Evolutionary conservation across 163 green algal genomes (phyloP), one percentile per base, ranked within the genome.

Genomic region (Chlamydomonas reinhardtii): DNA sequence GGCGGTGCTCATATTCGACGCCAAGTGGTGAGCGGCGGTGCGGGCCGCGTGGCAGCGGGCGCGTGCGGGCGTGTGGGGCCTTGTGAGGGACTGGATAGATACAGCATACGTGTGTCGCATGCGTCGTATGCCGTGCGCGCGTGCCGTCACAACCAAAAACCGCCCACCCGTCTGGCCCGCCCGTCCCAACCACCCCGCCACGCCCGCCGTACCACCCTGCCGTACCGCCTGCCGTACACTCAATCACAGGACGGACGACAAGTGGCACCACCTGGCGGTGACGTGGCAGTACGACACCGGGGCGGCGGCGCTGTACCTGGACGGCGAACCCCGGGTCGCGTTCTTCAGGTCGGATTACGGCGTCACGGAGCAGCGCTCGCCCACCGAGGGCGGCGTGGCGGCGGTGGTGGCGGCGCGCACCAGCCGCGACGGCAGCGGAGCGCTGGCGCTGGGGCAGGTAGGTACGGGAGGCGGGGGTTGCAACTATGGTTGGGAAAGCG

Each of bases 221-320:
- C 5, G 39, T 48, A 48, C 8, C 8, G 39, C 5, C 39, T 8
- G 39, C 48, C 48, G 48, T n/a, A n/a, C 43, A 54, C 43, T 11
- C 43, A 6, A 54, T 19, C 52, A 29, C 75, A 97, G 95, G 95
- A 83, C 85, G 71, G 95, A 98, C 70, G 86, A 92, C 59, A 27
- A 89, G 4, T 98, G 96, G 96, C 96, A 98, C 76, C 96, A 98
- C 88, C 56, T 98, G 4, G 95, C 96, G 0, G 91, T 96, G 4
- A 96, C 92, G 4, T 98, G 96, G 96, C 73, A 90, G 35, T 89
- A 90, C 52, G 83, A 92, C 2, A 94, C 85, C 37, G 96, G 96
- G 35, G 39, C 90, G 27, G 93, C 92, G 2, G 22, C 76, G 16
- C 73, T 97, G 27, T 97, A 95, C 91, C 91, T 98, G 83, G 96